Percentiles rank a stretch among this genome's conserved stretches.
phyloP scores from a whole-genome alignment of 1,284 basidiomycete species.

The Trichosporon sp. region DNA sequence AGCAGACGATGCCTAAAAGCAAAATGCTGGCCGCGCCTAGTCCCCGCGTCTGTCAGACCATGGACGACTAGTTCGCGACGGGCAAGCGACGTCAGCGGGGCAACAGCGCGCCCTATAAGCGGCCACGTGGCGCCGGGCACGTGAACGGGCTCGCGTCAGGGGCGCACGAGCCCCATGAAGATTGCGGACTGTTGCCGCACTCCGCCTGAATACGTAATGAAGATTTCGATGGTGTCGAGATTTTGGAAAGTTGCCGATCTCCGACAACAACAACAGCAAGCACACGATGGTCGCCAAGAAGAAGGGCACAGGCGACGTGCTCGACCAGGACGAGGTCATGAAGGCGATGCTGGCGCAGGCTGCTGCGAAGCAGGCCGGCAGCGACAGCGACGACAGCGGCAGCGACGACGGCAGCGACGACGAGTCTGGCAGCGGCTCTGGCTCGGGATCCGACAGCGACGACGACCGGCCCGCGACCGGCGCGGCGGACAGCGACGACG shows the following conservation, averaged over 20 bases:
- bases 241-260: neutral
- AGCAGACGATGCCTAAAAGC: neutral
- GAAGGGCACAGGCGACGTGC: slow-evolving; percentile 8
- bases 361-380: slow-evolving; percentile 20
- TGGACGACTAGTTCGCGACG: neutral
- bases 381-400: slow-evolving; percentile 15
- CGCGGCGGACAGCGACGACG: slow-evolving; percentile 1
- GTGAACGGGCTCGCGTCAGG: neutral
- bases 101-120: neutral
- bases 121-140: neutral
- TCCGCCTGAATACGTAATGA: slow-evolving; percentile 4
- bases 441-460: slow-evolving; percentile 18
- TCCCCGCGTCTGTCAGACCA: neutral
- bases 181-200: neutral
- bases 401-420: slow-evolving; percentile 18
- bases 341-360: slow-evolving; percentile 48
- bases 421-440: slow-evolving; percentile 14
- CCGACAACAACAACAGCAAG: neutral
- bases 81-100: slow-evolving; percentile 2
- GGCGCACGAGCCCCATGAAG: neutral
- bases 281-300: slow-evolving; percentile 6
- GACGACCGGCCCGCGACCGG: neutral
- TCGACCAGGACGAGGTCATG: slow-evolving; percentile 43
- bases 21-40: neutral
- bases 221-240: neutral